Base-by-base conservation (phyloP, 805 yeast species). In the Ascoidea asiatica region DNA sequence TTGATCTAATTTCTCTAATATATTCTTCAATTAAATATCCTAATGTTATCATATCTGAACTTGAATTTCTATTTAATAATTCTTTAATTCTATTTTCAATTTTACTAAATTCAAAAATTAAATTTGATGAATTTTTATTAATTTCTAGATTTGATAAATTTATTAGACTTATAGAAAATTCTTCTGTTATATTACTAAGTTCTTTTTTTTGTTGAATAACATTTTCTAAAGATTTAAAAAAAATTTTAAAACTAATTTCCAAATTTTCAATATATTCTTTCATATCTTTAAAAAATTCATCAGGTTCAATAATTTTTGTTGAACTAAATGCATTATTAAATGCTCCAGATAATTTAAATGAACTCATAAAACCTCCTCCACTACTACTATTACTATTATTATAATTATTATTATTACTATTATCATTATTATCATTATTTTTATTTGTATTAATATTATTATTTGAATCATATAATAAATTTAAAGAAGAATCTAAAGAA, bases 21-120 rank as follows among this genome's bases (percentile, higher is more conserved):
- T 92, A 89, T 57, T 89, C 97, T 57, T 90, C 96, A 37, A 90
- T 65, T 1, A 95, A 85, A 21, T 83, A 75, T 1, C 95, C 95
- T 41, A 90, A 64, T 0, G 95, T 87, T 49, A 90, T 65, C 54
- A 88, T 76, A 52, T 90, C 97, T 59, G 86, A 95, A 61, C 83
- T 61, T 47, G 87, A 79, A 48, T 82, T 78, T 48, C 96, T 73
- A 50, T 79, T 88, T 41, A 86, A 65, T 41, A 85, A 68, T 43
- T 85, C 90, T 52, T 77, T 77, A 21, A 89, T 71, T 50, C 83
- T 74, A 33, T 65, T 55, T 56, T 89, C 90, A 6, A 85, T 75
- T 33, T 77, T 77, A 36, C 88, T 77, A 59, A 89, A 88, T 46
- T 79, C 79, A 19, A 64, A 60, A 46, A 90, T 69, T 11, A 87